phyloP scores from a whole-genome alignment of 805 yeast genomes.

The Wickerhamomyces xylosicus region DNA sequence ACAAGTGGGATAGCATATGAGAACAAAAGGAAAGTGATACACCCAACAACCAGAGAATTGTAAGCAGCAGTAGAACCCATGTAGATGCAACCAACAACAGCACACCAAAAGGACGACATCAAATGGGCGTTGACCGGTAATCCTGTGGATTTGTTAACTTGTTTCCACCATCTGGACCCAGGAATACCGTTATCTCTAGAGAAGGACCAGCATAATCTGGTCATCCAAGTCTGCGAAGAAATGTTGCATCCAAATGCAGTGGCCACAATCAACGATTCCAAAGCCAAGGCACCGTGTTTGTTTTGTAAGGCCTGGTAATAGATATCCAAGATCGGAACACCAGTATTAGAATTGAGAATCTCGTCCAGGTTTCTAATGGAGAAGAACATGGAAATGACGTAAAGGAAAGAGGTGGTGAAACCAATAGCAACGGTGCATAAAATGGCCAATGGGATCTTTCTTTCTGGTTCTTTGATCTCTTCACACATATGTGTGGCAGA shows the following conservation, averaged over 20 bases:
- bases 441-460: slow-evolving; percentile 51
- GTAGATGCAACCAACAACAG: slow-evolving; percentile 49
- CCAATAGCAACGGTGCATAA: slow-evolving; percentile 58
- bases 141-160: slow-evolving; percentile 34
- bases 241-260: slow-evolving; percentile 52
- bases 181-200: slow-evolving; percentile 57
- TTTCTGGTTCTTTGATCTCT: slow-evolving; percentile 43
- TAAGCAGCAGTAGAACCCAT: slow-evolving; percentile 61
- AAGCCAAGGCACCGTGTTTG: slow-evolving; percentile 43
- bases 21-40: slow-evolving; percentile 46
- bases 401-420: slow-evolving; percentile 43
- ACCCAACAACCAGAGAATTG: slow-evolving; percentile 52
- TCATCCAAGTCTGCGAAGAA: slow-evolving; percentile 59
- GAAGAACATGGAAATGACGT: slow-evolving; percentile 47
- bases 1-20: slow-evolving; percentile 48
- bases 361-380: slow-evolving; percentile 41
- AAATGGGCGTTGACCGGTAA: slow-evolving; percentile 54
- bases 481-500: slow-evolving; percentile 68
- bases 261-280: slow-evolving; percentile 37
- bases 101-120: slow-evolving; percentile 41
- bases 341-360: slow-evolving; percentile 38
- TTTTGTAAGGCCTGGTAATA: slow-evolving; percentile 45
- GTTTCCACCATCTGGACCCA: slow-evolving; percentile 38
- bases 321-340: slow-evolving; percentile 55
- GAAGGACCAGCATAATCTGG: slow-evolving; percentile 59